Evolutionary conservation across 2,329 filamentous ascomycete species (phyloP).

Genomic region (Sporothrix schenckii): DNA sequence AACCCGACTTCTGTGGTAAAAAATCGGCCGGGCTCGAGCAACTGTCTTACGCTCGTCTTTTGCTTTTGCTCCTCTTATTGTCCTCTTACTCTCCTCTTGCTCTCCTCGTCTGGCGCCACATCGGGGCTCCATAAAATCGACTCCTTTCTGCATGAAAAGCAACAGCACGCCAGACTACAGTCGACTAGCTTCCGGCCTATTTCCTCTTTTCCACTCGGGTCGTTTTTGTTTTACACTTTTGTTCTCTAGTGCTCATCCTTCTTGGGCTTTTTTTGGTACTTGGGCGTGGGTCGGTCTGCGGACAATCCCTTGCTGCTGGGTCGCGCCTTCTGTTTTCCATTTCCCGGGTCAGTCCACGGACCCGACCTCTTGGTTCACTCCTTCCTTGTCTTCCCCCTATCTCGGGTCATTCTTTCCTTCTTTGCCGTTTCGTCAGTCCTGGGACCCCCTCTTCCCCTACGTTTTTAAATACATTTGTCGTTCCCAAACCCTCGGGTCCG

Average conservation of each 20-base stretch:
- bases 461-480: conserved; percentile 11
- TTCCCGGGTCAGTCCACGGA: conserved; percentile 6
- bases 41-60: too few relatives aligned
- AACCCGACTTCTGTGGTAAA: too few relatives aligned
- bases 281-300: background rate
- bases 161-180: background rate
- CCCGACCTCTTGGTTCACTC: conserved; percentile 20
- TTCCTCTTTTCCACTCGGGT: conserved; percentile 1
- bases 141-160: background rate
- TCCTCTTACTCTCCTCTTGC: too few relatives aligned
- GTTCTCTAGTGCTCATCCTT: too few relatives aligned
- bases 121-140: background rate
- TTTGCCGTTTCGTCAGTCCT: background rate
- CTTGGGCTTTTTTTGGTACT: too few relatives aligned
- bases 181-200: background rate
- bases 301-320: conserved; percentile 16
- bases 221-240: background rate
- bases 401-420: background rate
- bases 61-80: too few relatives aligned
- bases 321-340: background rate
- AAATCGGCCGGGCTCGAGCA: too few relatives aligned
- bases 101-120: background rate
- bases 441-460: background rate
- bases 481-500: conserved; percentile 21
- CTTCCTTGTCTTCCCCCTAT: background rate